phyloP scores from a whole-genome alignment of 106 monocot species.

The Posidonia australis region DNA sequence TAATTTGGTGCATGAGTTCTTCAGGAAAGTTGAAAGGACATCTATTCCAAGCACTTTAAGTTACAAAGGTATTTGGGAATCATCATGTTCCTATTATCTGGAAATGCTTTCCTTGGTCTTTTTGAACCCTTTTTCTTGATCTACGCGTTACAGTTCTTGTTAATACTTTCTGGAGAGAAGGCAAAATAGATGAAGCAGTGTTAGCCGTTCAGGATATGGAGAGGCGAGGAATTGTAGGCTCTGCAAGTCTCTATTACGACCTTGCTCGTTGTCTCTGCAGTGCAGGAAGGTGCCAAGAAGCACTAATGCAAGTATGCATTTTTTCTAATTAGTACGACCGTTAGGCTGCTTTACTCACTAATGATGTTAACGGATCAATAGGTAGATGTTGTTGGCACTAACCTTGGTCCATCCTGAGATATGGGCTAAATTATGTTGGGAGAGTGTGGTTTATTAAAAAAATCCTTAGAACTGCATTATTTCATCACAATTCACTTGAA shows the following conservation, averaged over 20 bases:
- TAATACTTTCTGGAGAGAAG: slow-evolving; percentile 93
- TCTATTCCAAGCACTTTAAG: slow-evolving; percentile 71
- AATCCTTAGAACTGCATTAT: too few species aligned
- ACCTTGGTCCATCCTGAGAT: too few species aligned
- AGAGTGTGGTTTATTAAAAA: too few species aligned
- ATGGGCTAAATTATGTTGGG: too few species aligned
- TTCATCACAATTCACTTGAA: too few species aligned
- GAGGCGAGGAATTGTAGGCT: slow-evolving; percentile 79
- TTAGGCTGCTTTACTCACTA: too few species aligned
- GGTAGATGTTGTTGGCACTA: too few species aligned
- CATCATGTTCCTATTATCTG: not conserved
- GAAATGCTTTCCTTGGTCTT: not conserved
- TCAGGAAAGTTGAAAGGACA: slow-evolving; percentile 53
- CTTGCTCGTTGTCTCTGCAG: slow-evolving; percentile 94
- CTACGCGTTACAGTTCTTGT: slow-evolving; percentile 49
- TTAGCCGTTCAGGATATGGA: slow-evolving; percentile 91
- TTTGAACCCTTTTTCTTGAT: not conserved
- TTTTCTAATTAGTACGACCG: not conserved
- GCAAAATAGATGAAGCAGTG: slow-evolving; percentile 80
- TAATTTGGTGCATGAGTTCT: slow-evolving; percentile 90
- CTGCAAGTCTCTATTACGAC: slow-evolving; percentile 92
- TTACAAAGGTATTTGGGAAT: slow-evolving; percentile 56
- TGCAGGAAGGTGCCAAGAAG: slow-evolving; percentile 84
- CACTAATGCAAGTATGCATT: slow-evolving; percentile 58
- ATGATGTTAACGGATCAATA: too few species aligned